These are phyloP conservation scores for Botrytis squamosa DNA, from an alignment of 2,329 filamentous ascomycete species.

Conservation along the genomic window DNA sequence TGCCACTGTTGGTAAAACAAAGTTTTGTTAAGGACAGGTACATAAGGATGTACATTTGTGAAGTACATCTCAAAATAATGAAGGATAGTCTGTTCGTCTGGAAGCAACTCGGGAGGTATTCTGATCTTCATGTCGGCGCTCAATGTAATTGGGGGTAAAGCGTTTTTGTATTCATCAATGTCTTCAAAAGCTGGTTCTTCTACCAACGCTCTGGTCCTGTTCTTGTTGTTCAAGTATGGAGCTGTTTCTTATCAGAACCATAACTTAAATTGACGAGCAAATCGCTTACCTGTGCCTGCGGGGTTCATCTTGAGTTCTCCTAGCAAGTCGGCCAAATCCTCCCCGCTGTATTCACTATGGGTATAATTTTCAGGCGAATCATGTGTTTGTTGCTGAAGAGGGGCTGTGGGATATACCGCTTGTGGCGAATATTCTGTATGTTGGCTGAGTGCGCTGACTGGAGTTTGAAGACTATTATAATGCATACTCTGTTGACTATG, in stretches of 20 bases:
- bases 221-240: slow-evolving; percentile 74
- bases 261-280: neutral
- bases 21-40: slow-evolving; percentile 80
- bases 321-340: slow-evolving; percentile 75
- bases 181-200: slow-evolving; percentile 67
- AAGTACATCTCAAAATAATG: slow-evolving; percentile 92
- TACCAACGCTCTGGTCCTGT: slow-evolving; percentile 47
- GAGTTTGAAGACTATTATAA: slow-evolving; percentile 53
- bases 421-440: slow-evolving; percentile 50
- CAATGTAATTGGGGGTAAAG: slow-evolving; percentile 64
- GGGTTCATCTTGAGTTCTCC: slow-evolving; percentile 87
- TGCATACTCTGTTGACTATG: slow-evolving; percentile 49
- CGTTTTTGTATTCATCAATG: slow-evolving; percentile 69
- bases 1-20: slow-evolving; percentile 90
- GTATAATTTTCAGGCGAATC: slow-evolving; percentile 54
- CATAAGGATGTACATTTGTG: slow-evolving; percentile 84
- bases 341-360: slow-evolving; percentile 59
- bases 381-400: slow-evolving; percentile 40
- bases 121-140: slow-evolving; percentile 75
- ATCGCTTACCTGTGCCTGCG: slow-evolving; percentile 71
- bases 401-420: slow-evolving; percentile 54
- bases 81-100: slow-evolving; percentile 75
- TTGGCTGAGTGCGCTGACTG: slow-evolving; percentile 52
- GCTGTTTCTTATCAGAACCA: slow-evolving; percentile 49
- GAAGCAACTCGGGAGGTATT: slow-evolving; percentile 92